Conservation (phyloP, 176 grass and related monocot genomes). For the Musa beccarii region DNA sequence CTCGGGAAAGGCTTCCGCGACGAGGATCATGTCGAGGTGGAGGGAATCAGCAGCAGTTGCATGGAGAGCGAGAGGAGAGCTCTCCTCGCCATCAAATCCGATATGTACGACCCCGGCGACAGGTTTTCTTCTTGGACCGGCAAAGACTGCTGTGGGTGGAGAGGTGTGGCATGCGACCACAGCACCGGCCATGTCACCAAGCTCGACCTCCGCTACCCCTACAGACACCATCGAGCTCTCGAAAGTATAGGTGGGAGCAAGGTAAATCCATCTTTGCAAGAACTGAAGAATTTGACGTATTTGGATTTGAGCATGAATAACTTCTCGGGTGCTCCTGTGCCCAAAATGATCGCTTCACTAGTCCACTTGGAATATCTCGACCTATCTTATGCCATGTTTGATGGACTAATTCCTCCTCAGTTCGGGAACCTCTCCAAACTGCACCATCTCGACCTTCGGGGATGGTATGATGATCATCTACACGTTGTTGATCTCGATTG, state of each 20-base stretch:
- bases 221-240: too few relatives aligned
- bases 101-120: too few relatives aligned
- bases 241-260: neutral
- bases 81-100: too few relatives aligned
- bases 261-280: slow-evolving; percentile 10
- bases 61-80: too few relatives aligned
- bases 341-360: slow-evolving; percentile 11
- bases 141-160: slow-evolving; percentile 34
- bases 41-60: neutral
- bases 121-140: too few relatives aligned
- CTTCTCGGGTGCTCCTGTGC: slow-evolving; percentile 7
- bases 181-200: slow-evolving; percentile 21
- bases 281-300: slow-evolving; percentile 7
- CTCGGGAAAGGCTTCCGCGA: too few relatives aligned
- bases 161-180: slow-evolving; percentile 28
- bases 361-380: slow-evolving; percentile 17
- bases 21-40: too few relatives aligned
- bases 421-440: slow-evolving; percentile 28
- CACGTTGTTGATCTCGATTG: neutral
- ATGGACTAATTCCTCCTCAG: slow-evolving; percentile 24
- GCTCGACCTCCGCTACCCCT: neutral
- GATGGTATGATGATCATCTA: neutral
- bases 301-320: slow-evolving; percentile 27
- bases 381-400: slow-evolving; percentile 11
- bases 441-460: slow-evolving; percentile 14